Evolutionary conservation across 352 stramenopile genomes (phyloP).

Genomic region (Globisporangium orthogonon): DNA sequence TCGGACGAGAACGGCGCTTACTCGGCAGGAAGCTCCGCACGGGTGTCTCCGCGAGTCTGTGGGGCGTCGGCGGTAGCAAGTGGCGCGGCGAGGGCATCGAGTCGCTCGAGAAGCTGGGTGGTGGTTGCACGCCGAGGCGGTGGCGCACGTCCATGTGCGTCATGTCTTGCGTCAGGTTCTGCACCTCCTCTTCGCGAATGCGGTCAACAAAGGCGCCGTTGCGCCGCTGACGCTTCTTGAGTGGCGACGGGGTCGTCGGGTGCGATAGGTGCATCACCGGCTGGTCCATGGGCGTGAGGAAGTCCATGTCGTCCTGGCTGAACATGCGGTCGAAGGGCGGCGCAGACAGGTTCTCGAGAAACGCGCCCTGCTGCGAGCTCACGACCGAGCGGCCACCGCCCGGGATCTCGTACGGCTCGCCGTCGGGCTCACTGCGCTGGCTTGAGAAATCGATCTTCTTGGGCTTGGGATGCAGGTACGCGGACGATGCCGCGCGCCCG

Average conservation of each 20-base stretch:
- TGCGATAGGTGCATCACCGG: conserved; percentile 78
- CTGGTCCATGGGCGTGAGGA: conserved; percentile 78
- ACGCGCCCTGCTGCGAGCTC: conserved; percentile 23
- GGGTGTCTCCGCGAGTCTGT: conserved; percentile 14
- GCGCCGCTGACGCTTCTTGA: conserved; percentile 70
- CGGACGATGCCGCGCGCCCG: conserved; percentile 3
- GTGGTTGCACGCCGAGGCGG: conserved; percentile 12
- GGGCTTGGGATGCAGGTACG: conserved; percentile 20
- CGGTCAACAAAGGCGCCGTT: conserved; percentile 22
- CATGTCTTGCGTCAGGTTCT: conserved; percentile 71
- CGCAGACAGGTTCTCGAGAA: conserved; percentile 19
- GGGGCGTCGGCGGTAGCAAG: conserved; percentile 27
- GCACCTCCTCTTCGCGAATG: conserved; percentile 54
- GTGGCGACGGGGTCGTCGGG: conserved; percentile 69
- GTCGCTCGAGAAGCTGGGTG: conserved; percentile 49
- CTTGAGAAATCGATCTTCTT: conserved; percentile 83
- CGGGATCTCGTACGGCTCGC: conserved; percentile 28
- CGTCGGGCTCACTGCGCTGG: conserved; percentile 65
- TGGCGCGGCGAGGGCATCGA: conserved; percentile 34
- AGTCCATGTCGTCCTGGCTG: conserved; percentile 84
- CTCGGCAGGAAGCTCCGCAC: conserved; percentile 17
- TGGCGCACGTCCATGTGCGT: conserved; percentile 62
- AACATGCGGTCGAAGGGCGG: conserved; percentile 43
- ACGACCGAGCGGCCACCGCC: conserved; percentile 1
- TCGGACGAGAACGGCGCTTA: conserved; percentile 22